These are phyloP conservation scores for Debaryomyces psychrophilus DNA, from an alignment of 1,139 yeast genomes.

Conservation along the genomic window DNA sequence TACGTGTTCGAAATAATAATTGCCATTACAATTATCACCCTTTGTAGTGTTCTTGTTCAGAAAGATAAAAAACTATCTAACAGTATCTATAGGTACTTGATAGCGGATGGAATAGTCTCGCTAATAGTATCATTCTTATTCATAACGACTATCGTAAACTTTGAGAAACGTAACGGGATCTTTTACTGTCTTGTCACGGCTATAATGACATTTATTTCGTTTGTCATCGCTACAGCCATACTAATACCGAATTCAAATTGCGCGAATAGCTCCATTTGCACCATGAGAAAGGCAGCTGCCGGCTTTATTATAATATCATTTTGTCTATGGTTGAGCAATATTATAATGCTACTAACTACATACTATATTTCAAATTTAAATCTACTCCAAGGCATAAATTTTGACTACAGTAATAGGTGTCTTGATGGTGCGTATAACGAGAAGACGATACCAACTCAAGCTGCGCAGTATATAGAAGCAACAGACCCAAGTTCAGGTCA, in stretches of 20 bases:
- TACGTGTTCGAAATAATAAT: slow-evolving; percentile 40
- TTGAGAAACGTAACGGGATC: slow-evolving; percentile 47
- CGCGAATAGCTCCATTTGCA: slow-evolving; percentile 28
- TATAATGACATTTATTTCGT: slow-evolving; percentile 36
- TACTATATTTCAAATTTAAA: slow-evolving; percentile 45
- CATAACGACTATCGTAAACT: slow-evolving; percentile 38
- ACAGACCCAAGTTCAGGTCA: slow-evolving; percentile 7
- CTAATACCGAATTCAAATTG: slow-evolving; percentile 30
- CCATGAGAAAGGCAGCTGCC: slow-evolving; percentile 39
- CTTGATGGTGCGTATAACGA: slow-evolving; percentile 10
- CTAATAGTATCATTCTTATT: slow-evolving; percentile 39
- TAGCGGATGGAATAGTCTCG: slow-evolving; percentile 43
- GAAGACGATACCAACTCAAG: neutral
- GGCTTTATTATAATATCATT: slow-evolving; percentile 44
- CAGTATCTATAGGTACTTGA: slow-evolving; percentile 40
- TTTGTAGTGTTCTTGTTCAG: slow-evolving; percentile 31
- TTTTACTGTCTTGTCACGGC: slow-evolving; percentile 44
- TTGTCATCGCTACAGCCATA: slow-evolving; percentile 33
- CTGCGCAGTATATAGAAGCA: slow-evolving; percentile 1
- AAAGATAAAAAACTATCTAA: slow-evolving; percentile 26
- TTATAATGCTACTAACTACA: slow-evolving; percentile 46
- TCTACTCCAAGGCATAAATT: slow-evolving; percentile 39
- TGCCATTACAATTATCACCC: slow-evolving; percentile 36
- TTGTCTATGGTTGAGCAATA: slow-evolving; percentile 43
- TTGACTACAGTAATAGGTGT: slow-evolving; percentile 36